Evolutionary conservation across 2,329 filamentous ascomycete genomes (phyloP), one percentile per base, ranked within the genome.

Genomic region (Didymella pomorum): DNA sequence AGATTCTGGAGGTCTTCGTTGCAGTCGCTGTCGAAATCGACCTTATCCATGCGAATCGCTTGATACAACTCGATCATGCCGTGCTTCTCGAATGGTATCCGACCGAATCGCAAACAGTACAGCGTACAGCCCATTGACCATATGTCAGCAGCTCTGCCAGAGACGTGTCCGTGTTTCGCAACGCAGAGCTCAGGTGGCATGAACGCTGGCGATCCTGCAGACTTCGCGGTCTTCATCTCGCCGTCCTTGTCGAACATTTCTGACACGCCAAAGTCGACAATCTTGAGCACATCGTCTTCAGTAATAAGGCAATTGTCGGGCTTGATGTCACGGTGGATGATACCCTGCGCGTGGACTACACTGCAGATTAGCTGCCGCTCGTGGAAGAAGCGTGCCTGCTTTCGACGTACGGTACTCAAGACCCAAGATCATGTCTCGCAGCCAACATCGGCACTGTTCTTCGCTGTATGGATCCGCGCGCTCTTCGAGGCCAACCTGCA

Each of bases 61-160:
- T 96, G 89, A 73, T 96, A 98, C 62, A 98, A 86, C 49, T 97
- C 93, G 55, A 97, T 81, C 59, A 97, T 87, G 18, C 87, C 88
- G 6, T 86, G 81, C 55, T 89, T 86, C 70, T 93, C 89, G 71
- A 98, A 99, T 0, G 95, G 95, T 61, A 99, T 89, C 48, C 82
- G 84, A 29, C 95, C 95, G 70, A 96, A 98, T 60, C 90, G 88
- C 37, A 99, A 83, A 75, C 95, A 99, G 75, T 94, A 98, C 2
- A 99, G 81, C 1, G 93, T 96, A 9, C 97, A 89, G 7, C 95
- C 95, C 94, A 98, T 98, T 3, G 94, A 96, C 95, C 95, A 99
- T 52, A 99, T 93, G 77, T 99, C 95, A 4, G 92, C 92, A 4
- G 94, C 93, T 68, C 87, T 90, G 11, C 95, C 95, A 2, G 91